phyloP scores from a whole-genome alignment of 2,329 filamentous ascomycete species.

The Chrysoporthe deuterocubensis region DNA sequence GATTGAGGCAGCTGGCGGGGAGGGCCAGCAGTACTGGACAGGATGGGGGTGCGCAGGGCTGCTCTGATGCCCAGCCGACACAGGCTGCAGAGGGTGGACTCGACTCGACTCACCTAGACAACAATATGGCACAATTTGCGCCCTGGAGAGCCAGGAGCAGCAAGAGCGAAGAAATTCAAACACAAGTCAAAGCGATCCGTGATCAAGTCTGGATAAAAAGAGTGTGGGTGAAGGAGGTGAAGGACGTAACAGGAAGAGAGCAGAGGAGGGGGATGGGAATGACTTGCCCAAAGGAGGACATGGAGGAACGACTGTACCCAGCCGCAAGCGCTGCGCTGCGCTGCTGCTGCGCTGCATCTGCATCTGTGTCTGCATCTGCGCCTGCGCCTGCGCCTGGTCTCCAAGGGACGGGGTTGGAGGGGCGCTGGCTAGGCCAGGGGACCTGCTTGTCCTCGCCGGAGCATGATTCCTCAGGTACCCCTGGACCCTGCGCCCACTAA shows the following conservation, averaged over 20 bases:
- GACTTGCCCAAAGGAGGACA: slow-evolving; percentile 17
- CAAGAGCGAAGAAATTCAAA: slow-evolving; percentile 40
- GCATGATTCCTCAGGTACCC: slow-evolving; percentile 6
- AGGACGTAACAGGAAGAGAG: slow-evolving; percentile 2
- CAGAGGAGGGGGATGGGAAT: slow-evolving; percentile 7
- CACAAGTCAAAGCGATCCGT: slow-evolving; percentile 20
- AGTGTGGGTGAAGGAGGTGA: slow-evolving; percentile 40
- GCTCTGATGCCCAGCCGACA: slow-evolving; percentile 5
- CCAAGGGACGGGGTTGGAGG: slow-evolving; percentile 1
- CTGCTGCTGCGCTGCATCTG: slow-evolving; percentile 3
- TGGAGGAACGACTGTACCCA: slow-evolving; percentile 6
- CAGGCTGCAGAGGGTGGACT: slow-evolving; percentile 9
- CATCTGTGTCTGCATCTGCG: not conserved
- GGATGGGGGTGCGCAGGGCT: not conserved
- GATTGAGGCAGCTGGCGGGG: not conserved
- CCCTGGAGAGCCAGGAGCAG: slow-evolving; percentile 53
- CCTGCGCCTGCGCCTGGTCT: slow-evolving; percentile 1
- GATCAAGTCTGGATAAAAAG: slow-evolving; percentile 34
- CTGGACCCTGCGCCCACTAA: slow-evolving; percentile 22
- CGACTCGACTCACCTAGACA: slow-evolving; percentile 39
- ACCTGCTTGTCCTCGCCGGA: slow-evolving; percentile 1
- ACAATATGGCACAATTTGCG: slow-evolving; percentile 47
- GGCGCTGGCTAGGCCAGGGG: slow-evolving; percentile 4
- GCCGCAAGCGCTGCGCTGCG: slow-evolving; percentile 6
- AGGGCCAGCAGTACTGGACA: too few species aligned